phyloP scores from a whole-genome alignment of 2,329 filamentous ascomycete species.

The Aspergillus sp. region DNA sequence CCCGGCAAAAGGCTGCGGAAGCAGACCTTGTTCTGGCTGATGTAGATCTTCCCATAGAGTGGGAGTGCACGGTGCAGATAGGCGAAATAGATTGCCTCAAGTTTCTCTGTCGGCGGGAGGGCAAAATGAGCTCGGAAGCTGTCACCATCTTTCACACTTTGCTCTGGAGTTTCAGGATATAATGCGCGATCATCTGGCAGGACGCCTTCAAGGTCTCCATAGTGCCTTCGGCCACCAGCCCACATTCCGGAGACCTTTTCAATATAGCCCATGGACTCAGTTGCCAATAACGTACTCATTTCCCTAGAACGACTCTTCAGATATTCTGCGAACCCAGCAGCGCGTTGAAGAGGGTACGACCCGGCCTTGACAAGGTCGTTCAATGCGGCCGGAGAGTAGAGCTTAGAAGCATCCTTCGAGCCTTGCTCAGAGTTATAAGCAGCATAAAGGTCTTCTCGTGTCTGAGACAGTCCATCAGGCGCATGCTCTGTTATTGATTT shows the following conservation, averaged over 20 bases:
- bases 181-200: conserved; percentile 64
- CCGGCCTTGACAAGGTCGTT: conserved; percentile 63
- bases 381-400: conserved; percentile 51
- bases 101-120: conserved; percentile 75
- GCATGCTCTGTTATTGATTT: conserved; percentile 28
- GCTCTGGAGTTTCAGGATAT: conserved; percentile 57
- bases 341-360: conserved; percentile 77
- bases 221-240: conserved; percentile 87
- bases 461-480: conserved; percentile 9
- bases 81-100: conserved; percentile 90
- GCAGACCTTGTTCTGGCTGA: conserved; percentile 83
- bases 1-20: conserved; percentile 89
- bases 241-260: conserved; percentile 98
- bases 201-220: conserved; percentile 69
- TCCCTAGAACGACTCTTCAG: conserved; percentile 74
- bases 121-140: conserved; percentile 90
- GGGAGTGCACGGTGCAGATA: conserved; percentile 86
- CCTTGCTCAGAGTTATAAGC: conserved; percentile 27
- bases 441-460: conserved; percentile 16
- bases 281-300: conserved; percentile 79
- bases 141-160: conserved; percentile 54
- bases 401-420: conserved; percentile 18
- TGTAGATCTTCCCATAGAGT: conserved; percentile 94
- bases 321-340: conserved; percentile 79
- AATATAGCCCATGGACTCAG: conserved; percentile 92